Conservation (phyloP, 371 early-diverging fungal species). For the Haplosporangium sp. region DNA sequence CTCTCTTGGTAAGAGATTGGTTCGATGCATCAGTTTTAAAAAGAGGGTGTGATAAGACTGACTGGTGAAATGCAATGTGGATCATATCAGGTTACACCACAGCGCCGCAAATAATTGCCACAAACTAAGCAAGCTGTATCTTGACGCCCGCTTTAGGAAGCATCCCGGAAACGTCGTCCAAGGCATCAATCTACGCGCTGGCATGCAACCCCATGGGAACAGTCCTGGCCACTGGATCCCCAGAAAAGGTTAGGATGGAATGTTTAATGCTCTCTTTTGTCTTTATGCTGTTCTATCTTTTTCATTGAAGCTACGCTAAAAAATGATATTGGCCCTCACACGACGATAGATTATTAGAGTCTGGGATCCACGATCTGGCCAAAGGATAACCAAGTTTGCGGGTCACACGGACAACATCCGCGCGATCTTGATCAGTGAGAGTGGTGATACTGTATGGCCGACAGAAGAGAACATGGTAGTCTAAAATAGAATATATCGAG, state of each 20-base stretch:
- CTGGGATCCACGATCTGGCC: constrained; percentile 88
- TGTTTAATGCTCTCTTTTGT: not conserved
- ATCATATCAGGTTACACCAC: constrained; percentile 4
- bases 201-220: constrained; percentile 78
- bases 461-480: not conserved
- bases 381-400: constrained; percentile 79
- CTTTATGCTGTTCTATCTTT: not conserved
- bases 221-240: constrained; percentile 85
- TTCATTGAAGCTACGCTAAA: not conserved
- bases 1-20: constrained; percentile 26
- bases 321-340: not conserved
- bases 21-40: not conserved
- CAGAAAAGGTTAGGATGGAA: constrained; percentile 85
- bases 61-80: too few relatives aligned
- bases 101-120: not conserved
- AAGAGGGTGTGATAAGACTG: too few relatives aligned
- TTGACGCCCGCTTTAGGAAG: constrained; percentile 34
- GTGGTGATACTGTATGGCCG: constrained; percentile 80
- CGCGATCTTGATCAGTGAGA: constrained; percentile 85
- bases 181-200: constrained; percentile 81
- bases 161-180: constrained; percentile 65
- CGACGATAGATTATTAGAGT: constrained; percentile 72
- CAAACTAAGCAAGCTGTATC: not conserved
- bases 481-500: not conserved
- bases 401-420: constrained; percentile 97